phyloP scores from a whole-genome alignment of 164 flowering plant species.

The Aristolochia californica region DNA sequence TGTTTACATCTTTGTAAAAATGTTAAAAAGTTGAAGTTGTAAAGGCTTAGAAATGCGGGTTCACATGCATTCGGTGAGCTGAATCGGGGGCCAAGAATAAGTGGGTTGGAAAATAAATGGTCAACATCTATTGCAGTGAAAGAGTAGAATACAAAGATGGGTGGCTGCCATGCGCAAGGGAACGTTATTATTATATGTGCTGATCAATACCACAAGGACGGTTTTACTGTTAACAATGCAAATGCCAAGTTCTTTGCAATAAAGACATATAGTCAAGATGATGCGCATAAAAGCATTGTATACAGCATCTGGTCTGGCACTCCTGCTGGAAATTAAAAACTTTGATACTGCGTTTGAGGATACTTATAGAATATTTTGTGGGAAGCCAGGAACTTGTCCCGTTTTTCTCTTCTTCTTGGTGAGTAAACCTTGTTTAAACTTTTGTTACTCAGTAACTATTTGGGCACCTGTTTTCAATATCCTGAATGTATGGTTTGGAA shows the following conservation, averaged over 20 bases:
- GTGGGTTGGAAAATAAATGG: constrained; percentile 38
- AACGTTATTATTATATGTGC: constrained; percentile 39
- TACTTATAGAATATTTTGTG: constrained; percentile 47
- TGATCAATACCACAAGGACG: constrained; percentile 62
- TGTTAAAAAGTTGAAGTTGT: no score
- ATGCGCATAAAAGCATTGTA: constrained; percentile 88
- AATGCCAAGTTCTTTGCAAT: constrained; percentile 79
- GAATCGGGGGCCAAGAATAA: constrained; percentile 53
- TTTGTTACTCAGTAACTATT: constrained; percentile 3
- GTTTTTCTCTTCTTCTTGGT: constrained; percentile 86
- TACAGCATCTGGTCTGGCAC: constrained; percentile 91
- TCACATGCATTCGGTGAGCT: constrained; percentile 46
- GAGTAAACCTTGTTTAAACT: constrained; percentile 18
- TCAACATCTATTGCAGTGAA: constrained; percentile 26
- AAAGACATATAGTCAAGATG: constrained; percentile 90
- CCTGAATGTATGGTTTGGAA: no score
- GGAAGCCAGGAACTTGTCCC: constrained; percentile 49
- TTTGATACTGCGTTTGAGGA: constrained; percentile 59
- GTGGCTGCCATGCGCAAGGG: constrained; percentile 37
- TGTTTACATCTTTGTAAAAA: no score
- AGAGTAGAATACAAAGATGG: constrained; percentile 46
- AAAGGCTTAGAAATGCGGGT: constrained; percentile 31
- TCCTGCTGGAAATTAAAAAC: constrained; percentile 89
- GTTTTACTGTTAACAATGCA: constrained; percentile 39
- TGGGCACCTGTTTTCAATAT: not conserved